Evolutionary conservation across 139 green algal genomes (phyloP), one percentile per base, ranked within the genome.

Genomic region (Ettlia oleoabundans): DNA sequence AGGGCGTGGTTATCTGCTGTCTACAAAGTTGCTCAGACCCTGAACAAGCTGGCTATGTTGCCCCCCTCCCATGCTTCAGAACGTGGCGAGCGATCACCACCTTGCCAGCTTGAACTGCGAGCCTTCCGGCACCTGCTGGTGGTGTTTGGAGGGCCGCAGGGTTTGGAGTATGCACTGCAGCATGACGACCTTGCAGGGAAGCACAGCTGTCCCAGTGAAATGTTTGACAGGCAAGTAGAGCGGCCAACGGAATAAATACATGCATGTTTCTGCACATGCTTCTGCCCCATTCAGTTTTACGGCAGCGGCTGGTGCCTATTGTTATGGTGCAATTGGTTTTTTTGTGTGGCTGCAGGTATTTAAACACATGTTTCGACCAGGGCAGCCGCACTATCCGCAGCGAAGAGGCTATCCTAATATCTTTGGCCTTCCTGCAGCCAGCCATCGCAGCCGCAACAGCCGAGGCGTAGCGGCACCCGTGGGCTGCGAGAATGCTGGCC

Each of bases 301-400:
- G 21, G 13, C 58, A 37, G 7, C 15, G 18, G 21, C 58, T 32
- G 21, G 21, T 65, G 55, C 15, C 15, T 15, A 15, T 65, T 65
- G 18, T 32, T 65, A 32, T 28, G 21, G 18, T 65, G 15, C 18
- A 28, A 65, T 9, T n/a, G n/a, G n/a, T n/a, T n/a, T n/a, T n/a
- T n/a, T n/a, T n/a, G n/a, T n/a, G n/a, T n/a, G n/a, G n/a, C n/a
- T 65, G 55, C 72, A 79, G 71, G 72, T 98, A 97, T 80, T 76
- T 98, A 38, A 98, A 98, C 88, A 96, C 92, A 1, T 98, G 94
- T 80, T 88, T 91, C 0, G 28, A 82, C 15, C 94, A 98, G 78
- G 95, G 96, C 58, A 95, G 89, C 67, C 84, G 94, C 33, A 98
- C 94, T 1, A 98, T 98, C 33, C 82, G 94, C 26, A 97, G 93